Evolutionary conservation across 495 filamentous ascomycete genomes (phyloP), one percentile per base, ranked within the genome.

Genomic region (Thozetella sp.): DNA sequence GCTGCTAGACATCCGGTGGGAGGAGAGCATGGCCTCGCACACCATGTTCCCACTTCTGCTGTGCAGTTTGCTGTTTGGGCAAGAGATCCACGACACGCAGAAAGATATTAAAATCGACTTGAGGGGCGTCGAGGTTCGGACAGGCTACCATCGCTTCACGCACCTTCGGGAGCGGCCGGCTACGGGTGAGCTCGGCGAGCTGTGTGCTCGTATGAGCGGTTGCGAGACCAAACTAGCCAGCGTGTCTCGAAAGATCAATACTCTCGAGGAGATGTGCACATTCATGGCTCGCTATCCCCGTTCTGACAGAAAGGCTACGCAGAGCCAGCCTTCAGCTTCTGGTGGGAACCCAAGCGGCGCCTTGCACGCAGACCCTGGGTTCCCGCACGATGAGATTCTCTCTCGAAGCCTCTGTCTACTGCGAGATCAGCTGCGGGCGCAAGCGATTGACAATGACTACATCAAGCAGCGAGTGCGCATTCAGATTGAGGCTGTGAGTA

Each of bases 171-270:
- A 69, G 50, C 62, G 52, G 11, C 63, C 69, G 0, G 69, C 69
- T 0, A 65, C 63, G 1, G 69, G 69, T 22, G 68, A 71, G 46
- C 55, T 72, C 11, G 69, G 62, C 1, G 43, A 52, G 0, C 63
- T 73, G 13, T 68, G 66, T 1, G 66, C 68, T 2, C 40, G 67
- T 43, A 68, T 67, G 64, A 67, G 64, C 54, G 65, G 68, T 1
- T 68, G 64, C 50, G 67, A 65, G 0, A 66, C 68, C 27, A 73
- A 73, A 58, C 59, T 73, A 1, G 68, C 68, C 2, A 71, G 66
- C 58, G 66, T 63, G 4, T 61, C 62, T 1, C 60, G 70, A 13
- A 73, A 71, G 27, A 54, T 66, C 40, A 57, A 65, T 25, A 60
- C 70, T 19, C 54, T 67, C 22, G 62, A 69, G 27, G 61, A 60